These are phyloP conservation scores for Arthrobotrys sinensis DNA, from an alignment of 2,329 filamentous ascomycete genomes.

Conservation along the genomic window DNA sequence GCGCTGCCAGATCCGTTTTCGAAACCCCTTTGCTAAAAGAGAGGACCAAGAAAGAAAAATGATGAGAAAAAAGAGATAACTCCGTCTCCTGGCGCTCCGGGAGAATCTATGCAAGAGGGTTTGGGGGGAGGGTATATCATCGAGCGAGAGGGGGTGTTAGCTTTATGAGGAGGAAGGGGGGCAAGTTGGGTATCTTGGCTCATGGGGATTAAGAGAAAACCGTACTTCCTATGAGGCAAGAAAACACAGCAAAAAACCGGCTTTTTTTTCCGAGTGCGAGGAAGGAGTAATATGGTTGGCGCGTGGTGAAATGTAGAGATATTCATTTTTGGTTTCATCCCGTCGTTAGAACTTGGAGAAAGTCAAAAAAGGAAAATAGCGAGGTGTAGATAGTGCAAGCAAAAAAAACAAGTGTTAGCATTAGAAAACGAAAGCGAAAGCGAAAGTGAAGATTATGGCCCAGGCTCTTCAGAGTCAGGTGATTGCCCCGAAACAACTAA, in stretches of 20 bases:
- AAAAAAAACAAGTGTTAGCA: constrained; percentile 35
- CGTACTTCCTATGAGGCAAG: constrained; percentile 14
- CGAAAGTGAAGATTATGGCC: constrained; percentile 31
- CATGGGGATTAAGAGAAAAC: constrained; percentile 36
- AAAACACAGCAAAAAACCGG: constrained; percentile 33
- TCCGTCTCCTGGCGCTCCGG: constrained; percentile 52
- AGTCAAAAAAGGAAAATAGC: constrained; percentile 33
- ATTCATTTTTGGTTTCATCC: constrained; percentile 50
- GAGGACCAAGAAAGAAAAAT: constrained; percentile 36
- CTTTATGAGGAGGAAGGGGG: background rate
- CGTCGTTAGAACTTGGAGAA: constrained; percentile 51
- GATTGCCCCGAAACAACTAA: constrained; percentile 32
- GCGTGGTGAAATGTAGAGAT: constrained; percentile 17
- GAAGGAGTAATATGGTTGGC: constrained; percentile 26
- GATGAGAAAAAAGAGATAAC: constrained; percentile 40
- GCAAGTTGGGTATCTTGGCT: constrained; percentile 39
- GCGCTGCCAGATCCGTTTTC: constrained; percentile 50
- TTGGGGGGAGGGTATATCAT: constrained; percentile 50
- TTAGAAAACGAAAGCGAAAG: constrained; percentile 16
- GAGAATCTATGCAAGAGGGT: constrained; percentile 59
- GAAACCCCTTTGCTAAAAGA: constrained; percentile 38
- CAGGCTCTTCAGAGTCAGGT: constrained; percentile 34
- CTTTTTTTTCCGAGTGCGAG: constrained; percentile 31
- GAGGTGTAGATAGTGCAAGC: constrained; percentile 21
- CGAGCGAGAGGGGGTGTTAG: constrained; percentile 19